Percentiles rank a stretch among this genome's conserved stretches.
Conservation (phyloP, 2,329 filamentous ascomycete species). For the Knufia petricola region DNA sequence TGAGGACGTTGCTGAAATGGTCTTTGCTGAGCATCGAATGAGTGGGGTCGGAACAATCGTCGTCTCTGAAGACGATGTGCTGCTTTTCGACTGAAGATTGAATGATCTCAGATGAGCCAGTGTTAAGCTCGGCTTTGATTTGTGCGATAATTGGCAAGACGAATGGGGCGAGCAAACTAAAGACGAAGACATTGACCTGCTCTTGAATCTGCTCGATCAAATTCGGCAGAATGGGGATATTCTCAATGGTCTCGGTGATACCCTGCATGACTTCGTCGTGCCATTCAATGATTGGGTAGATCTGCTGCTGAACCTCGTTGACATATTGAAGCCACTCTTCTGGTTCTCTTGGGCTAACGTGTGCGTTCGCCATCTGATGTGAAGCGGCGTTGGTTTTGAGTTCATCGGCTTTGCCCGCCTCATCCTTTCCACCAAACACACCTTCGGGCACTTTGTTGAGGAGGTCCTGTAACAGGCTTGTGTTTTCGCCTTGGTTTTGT, state of each 20-base stretch:
- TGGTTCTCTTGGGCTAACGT: constrained; percentile 66
- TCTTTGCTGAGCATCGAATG: constrained; percentile 96
- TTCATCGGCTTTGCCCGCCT: constrained; percentile 66
- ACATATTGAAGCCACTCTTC: constrained; percentile 78
- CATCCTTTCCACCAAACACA: constrained; percentile 64
- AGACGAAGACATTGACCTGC: constrained; percentile 80
- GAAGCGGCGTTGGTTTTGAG: constrained; percentile 66
- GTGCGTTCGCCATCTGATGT: constrained; percentile 65
- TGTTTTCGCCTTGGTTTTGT: constrained; percentile 48
- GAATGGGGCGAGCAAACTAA: constrained; percentile 82
- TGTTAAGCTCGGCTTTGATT: constrained; percentile 76
- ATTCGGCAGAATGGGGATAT: constrained; percentile 75
- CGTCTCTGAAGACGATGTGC: constrained; percentile 75
- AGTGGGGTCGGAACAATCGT: constrained; percentile 68
- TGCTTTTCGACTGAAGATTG: constrained; percentile 75
- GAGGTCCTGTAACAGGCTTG: constrained; percentile 66
- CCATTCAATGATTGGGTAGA: constrained; percentile 84
- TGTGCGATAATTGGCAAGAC: constrained; percentile 77
- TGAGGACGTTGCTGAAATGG: constrained; percentile 83
- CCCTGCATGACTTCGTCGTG: constrained; percentile 78
- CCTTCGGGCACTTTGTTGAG: constrained; percentile 73
- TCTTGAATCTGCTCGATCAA: constrained; percentile 79
- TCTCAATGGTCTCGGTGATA: constrained; percentile 69
- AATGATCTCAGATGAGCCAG: constrained; percentile 79
- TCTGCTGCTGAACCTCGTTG: constrained; percentile 61